Base-by-base conservation (phyloP, 441 rosid genomes). In the Kokia cookei region DNA sequence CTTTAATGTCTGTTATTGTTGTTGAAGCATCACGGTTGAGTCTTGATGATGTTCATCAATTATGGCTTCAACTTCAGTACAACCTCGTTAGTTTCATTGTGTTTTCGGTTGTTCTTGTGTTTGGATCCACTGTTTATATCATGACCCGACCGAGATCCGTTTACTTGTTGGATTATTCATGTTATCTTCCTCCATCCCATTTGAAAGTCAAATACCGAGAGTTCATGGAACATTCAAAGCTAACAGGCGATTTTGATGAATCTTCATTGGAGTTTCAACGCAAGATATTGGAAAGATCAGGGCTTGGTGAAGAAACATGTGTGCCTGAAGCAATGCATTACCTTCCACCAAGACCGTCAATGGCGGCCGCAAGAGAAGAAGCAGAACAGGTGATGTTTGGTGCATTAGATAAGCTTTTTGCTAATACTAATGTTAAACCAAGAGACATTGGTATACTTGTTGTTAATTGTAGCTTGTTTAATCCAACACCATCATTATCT, bases 301-400 rank as follows among this genome's bases (percentile, higher is more conserved):
- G 98, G 47, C 92, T 94, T n/a, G 97, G 98, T 7, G 91, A 94
- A 45, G 97, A 94, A 73, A 94, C 98, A 12, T 87, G 84, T 57
- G 82, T 81, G 12, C 98, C 98, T 8, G 87, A 89, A 61, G 86
- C 97, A 54, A 82, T 94, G 84, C 92, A 84, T 75, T 72, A 26
- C 13, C 17, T 90, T 45, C 98, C 97, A 1, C 97, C 98, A 3
- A 77, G 88, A 65, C 90, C 90, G 0, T 85, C 98, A 11, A 92
- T 90, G 94, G 86, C 84, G 0, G 89, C 92, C 0, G 97, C 98
- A 1, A 88, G 98, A 32, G 90, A 88, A 59, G 98, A 93, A 79
- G 89, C 98, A 1, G 92, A 93, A 81, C 92, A 90, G 91, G 98
- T 92, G 79, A 90, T 93, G 86, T 90, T 84, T 80, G 94, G 97